These are phyloP conservation scores for Passiflora organensis DNA, from an alignment of 345 rosid species.

Conservation along the genomic window DNA sequence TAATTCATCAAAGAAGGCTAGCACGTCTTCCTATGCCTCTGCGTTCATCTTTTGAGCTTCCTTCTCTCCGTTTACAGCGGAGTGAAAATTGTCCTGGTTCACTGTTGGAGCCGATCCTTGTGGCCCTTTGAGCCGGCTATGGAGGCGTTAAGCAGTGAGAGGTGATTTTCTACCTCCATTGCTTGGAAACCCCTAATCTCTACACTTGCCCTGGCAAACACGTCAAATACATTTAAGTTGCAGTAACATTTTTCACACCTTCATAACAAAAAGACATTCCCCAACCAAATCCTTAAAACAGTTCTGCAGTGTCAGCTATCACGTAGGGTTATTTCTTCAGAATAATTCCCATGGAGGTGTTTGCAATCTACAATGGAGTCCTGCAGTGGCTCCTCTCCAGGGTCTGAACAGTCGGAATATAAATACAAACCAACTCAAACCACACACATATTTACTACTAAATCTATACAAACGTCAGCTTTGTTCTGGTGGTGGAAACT, in stretches of 20 bases:
- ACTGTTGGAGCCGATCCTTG: too few relatives aligned
- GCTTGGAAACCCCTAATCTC: too few relatives aligned
- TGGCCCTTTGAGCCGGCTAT: too few relatives aligned
- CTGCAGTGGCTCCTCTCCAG: background rate
- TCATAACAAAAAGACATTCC: background rate
- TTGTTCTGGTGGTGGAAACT: background rate
- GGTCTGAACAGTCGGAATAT: background rate
- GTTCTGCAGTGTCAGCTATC: constrained; percentile 1
- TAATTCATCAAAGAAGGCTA: too few relatives aligned
- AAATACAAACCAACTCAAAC: constrained; percentile 1
- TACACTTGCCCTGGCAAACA: too few relatives aligned
- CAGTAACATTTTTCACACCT: background rate
- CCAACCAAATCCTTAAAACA: constrained; percentile 3
- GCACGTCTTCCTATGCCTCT: too few relatives aligned
- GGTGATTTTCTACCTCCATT: too few relatives aligned
- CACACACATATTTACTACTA: constrained; percentile 12
- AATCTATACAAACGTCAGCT: constrained; percentile 3
- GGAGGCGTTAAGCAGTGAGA: too few relatives aligned
- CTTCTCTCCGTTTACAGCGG: too few relatives aligned
- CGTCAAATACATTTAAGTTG: too few relatives aligned
- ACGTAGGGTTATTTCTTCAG: constrained; percentile 6
- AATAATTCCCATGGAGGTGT: constrained; percentile 5
- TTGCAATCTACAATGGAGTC: constrained; percentile 11
- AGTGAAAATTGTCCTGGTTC: too few relatives aligned
- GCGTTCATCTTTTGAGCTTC: too few relatives aligned